Evolutionary conservation across 257 asterid species (phyloP), one percentile per base, ranked within the genome.

Genomic region (Jacaranda copaia): DNA sequence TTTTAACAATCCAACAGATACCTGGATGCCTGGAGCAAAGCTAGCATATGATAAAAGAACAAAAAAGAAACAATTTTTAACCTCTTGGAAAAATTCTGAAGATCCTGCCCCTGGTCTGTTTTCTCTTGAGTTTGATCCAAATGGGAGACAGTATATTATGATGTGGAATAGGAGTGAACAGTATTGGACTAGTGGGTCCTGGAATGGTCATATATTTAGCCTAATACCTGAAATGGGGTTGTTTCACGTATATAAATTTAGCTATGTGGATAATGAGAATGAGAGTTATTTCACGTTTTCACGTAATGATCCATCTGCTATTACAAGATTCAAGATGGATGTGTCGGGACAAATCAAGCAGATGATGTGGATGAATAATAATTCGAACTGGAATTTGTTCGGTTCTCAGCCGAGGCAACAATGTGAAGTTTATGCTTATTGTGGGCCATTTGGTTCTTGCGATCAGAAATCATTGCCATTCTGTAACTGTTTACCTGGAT

Each of bases 21-120:
- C 92, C 16, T 89, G 90, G 92, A 78, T 89, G 72, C 91, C 91
- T 63, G 91, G 81, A 49, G 74, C 80, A 9, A 89, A 83, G 77
- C 58, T 89, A 81, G 67, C 84, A 2, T 87, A 84, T 18, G 76
- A 87, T 62, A 89, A 83, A 59, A 51, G 79, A 2, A 89, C 91
- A 8, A 69, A 13, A 5, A 83, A 8, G 25, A 77, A n/a, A 6
- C 91, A 83, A 18, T 69, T 83, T 46, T 79, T 88, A 43, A 87
- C 81, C 75, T 87, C 89, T 38, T 89, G 94, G 94, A 89, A 60
- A 42, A 89, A 81, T 57, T 70, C 82, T 40, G 84, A 87, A 18
- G 89, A 89, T 81, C 94, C 94, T 56, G 77, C 90, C 1, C 76
- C 85, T 4, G 94, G 94, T 16, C 76, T 73, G 66, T 89, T 79